Evolutionary conservation across 2,329 filamentous ascomycete species (phyloP), one percentile per base, ranked within the genome.

Genomic region (Emydomyces testavorans): DNA sequence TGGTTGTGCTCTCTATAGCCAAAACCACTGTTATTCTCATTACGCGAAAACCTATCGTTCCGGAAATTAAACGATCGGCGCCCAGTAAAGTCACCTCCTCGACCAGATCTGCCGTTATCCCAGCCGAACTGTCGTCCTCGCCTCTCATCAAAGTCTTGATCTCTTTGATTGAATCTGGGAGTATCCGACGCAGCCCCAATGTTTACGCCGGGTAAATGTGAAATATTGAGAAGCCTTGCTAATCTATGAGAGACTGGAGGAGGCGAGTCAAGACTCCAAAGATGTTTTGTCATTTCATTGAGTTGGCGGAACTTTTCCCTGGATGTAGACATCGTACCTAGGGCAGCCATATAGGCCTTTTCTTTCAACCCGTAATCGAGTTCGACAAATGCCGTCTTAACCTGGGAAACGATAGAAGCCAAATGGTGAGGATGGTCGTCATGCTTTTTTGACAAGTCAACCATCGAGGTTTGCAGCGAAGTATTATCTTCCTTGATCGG

Each of bases 311-410:
- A 24, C 18, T 18, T 39, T 6, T 48, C 39, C 3, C 26, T n/a
- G n/a, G 37, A 39, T 6, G 6, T 13, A 15, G n/a, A 6, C 6
- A 28, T 13, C 1, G 15, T 7, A 32, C 21, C 26, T 15, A 79
- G 62, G 74, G 75, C 79, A 3, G 72, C 73, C 58, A 76, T 72
- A 62, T 79, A 80, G 2, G 70, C 66, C 56, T 71, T 75, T 11
- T 60, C 61, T 49, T 72, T 71, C 16, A 65, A 62, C 0, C 67
- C 61, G 16, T 42, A 41, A 2, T 26, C 32, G 38, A 48, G 16
- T 20, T 31, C n/a, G 5, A 3, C n/a, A 23, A 31, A 46, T 15
- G 43, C 49, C 16, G 69, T 65, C 2, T 69, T 67, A 58, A 77
- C 65, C 18, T 49, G 55, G 47, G 63, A 51, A 18, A 55, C 29